Evolutionary conservation across 164 flowering plant genomes (phyloP).

Genomic region (Vitis rupestris): DNA sequence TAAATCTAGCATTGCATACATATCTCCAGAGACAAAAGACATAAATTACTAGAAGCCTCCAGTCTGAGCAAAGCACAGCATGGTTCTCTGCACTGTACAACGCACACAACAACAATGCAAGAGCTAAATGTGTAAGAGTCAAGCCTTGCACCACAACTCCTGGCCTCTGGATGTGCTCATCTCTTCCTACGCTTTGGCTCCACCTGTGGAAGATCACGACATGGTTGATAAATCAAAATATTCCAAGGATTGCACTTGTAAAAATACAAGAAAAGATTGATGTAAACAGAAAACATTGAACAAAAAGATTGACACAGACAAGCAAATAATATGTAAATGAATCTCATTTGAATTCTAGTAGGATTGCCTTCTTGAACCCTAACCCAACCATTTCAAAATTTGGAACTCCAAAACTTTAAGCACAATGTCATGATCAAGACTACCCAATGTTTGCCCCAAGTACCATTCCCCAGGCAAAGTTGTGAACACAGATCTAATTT

Average conservation of each 20-base stretch:
- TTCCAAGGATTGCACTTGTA: background rate
- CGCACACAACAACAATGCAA: conserved; percentile 5
- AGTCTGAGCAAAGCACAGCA: conserved; percentile 6
- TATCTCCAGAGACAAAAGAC: background rate
- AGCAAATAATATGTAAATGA: too few species aligned
- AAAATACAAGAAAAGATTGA: too few species aligned
- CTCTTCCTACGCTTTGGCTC: conserved; percentile 58
- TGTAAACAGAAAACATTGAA: too few species aligned
- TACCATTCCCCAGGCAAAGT: too few species aligned
- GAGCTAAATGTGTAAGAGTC: conserved; percentile 7
- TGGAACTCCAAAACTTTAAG: too few species aligned
- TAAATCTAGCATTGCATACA: conserved; percentile 8
- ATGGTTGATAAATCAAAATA: background rate
- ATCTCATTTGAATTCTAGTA: too few species aligned
- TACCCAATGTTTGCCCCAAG: too few species aligned
- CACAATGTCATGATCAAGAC: too few species aligned
- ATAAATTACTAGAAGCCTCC: background rate
- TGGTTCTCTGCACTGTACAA: conserved; percentile 18
- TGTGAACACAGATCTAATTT: too few species aligned
- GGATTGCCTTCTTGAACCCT: too few species aligned
- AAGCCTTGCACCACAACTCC: background rate
- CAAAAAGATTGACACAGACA: too few species aligned
- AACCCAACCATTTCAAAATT: too few species aligned
- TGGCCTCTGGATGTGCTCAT: conserved; percentile 18
- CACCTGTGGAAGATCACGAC: conserved; percentile 27